Percentiles rank a stretch among this genome's conserved stretches.
These are phyloP conservation scores for Microstegium vimineum DNA, from an alignment of 176 grass and related monocot genomes.

Conservation along the genomic window DNA sequence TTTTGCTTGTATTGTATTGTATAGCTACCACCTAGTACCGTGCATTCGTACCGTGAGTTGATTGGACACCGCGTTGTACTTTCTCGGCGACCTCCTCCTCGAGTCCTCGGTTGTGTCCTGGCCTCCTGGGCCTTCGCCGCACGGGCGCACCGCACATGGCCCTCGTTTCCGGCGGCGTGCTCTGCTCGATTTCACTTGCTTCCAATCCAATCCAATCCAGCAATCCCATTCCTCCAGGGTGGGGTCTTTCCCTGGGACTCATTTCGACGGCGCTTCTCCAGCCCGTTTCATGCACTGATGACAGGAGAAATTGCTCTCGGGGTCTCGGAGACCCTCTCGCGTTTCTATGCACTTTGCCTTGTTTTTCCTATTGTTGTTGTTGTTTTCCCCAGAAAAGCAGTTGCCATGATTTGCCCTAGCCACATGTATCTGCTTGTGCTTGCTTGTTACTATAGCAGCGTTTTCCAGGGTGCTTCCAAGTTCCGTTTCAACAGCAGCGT, in stretches of 20 bases:
- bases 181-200: neutral
- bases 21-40: too few species aligned
- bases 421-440: neutral
- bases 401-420: neutral
- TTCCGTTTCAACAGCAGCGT: neutral
- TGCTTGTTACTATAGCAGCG: neutral
- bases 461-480: neutral
- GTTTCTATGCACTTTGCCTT: neutral
- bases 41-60: neutral
- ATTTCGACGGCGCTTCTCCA: neutral
- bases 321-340: too few species aligned
- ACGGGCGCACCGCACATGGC: neutral
- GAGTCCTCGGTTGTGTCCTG: too few species aligned
- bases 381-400: neutral
- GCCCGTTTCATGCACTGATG: neutral
- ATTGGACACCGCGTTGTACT: neutral
- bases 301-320: neutral
- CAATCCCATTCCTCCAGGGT: neutral
- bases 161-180: neutral
- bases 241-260: neutral
- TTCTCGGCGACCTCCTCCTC: neutral
- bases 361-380: neutral
- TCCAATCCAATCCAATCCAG: neutral
- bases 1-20: neutral
- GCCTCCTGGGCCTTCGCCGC: too few species aligned